phyloP scores from a whole-genome alignment of 1,284 basidiomycete species.

The Papiliotrema flavescens region DNA sequence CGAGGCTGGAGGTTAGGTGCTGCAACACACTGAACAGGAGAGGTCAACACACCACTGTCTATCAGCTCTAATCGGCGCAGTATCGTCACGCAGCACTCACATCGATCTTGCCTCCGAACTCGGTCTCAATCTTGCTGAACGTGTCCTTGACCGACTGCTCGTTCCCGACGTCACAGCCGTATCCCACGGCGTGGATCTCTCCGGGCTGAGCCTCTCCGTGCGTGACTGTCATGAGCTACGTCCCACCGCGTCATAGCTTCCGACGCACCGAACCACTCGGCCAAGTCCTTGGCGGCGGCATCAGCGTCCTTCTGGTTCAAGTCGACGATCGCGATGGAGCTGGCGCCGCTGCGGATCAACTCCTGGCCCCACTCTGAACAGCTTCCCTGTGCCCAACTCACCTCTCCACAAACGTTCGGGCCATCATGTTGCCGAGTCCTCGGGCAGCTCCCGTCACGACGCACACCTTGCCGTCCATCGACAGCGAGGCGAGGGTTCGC shows the following conservation, averaged over 20 bases:
- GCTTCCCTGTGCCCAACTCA: too few species aligned
- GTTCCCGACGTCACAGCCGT: slow-evolving; percentile 83
- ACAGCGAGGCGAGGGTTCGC: slow-evolving; percentile 42
- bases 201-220: slow-evolving; percentile 60
- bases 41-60: not conserved
- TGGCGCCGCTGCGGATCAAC: slow-evolving; percentile 64
- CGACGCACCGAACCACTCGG: slow-evolving; percentile 54
- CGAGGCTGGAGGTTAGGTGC: slow-evolving; percentile 52
- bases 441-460: slow-evolving; percentile 91
- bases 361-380: not conserved
- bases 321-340: slow-evolving; percentile 77
- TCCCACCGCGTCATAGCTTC: not conserved
- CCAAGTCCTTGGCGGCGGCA: slow-evolving; percentile 69
- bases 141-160: slow-evolving; percentile 73
- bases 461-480: slow-evolving; percentile 64
- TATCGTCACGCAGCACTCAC: slow-evolving; percentile 28
- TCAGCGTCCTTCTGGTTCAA: slow-evolving; percentile 70
- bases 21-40: too few species aligned
- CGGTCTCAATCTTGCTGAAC: slow-evolving; percentile 63
- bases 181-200: slow-evolving; percentile 67
- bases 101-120: slow-evolving; percentile 74
- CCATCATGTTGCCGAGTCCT: slow-evolving; percentile 84
- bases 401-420: slow-evolving; percentile 81
- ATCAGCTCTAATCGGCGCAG: not conserved
- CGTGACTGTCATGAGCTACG: slow-evolving; percentile 48